Evolutionary conservation across 2,329 filamentous ascomycete genomes (phyloP).

Genomic region (Pseudopyrenochaeta lycopersici): DNA sequence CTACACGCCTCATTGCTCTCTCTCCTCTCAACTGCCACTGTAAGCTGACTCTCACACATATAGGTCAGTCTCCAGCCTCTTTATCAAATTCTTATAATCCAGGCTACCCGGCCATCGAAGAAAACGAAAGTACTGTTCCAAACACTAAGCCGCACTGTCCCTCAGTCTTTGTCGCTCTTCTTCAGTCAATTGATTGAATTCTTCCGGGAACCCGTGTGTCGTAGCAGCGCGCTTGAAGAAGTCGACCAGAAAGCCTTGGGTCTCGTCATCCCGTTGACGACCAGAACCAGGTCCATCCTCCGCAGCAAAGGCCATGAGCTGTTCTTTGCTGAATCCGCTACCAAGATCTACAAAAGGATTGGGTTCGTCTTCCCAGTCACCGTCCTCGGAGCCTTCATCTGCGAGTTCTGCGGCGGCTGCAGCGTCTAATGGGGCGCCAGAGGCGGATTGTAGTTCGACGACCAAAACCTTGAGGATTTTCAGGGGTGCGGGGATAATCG

Average conservation of each 20-base stretch:
- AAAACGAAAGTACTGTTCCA: not conserved
- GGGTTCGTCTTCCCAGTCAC: conserved; percentile 83
- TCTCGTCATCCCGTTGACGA: conserved; percentile 87
- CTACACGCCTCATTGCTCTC: not conserved
- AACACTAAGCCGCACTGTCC: conserved; percentile 36
- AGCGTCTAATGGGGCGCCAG: conserved; percentile 68
- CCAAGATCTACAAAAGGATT: conserved; percentile 78
- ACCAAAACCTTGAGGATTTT: conserved; percentile 97
- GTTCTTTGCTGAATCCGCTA: conserved; percentile 59
- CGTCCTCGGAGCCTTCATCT: conserved; percentile 72
- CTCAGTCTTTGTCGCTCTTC: conserved; percentile 64
- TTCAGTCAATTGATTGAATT: conserved; percentile 63
- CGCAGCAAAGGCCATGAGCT: conserved; percentile 80
- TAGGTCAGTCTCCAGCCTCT: not conserved
- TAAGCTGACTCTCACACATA: not conserved
- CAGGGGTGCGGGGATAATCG: conserved; percentile 83
- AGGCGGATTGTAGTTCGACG: conserved; percentile 86
- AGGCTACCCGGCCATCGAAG: not conserved
- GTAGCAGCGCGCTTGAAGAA: conserved; percentile 73
- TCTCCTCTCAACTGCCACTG: too few species aligned
- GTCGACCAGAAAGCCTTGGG: conserved; percentile 80
- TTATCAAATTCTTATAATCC: not conserved
- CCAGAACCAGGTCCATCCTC: conserved; percentile 56
- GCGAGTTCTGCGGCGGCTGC: conserved; percentile 68
- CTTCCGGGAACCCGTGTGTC: conserved; percentile 63